These are phyloP conservation scores for Penicillium antarcticum DNA, from an alignment of 495 filamentous ascomycete genomes.

Conservation along the genomic window DNA sequence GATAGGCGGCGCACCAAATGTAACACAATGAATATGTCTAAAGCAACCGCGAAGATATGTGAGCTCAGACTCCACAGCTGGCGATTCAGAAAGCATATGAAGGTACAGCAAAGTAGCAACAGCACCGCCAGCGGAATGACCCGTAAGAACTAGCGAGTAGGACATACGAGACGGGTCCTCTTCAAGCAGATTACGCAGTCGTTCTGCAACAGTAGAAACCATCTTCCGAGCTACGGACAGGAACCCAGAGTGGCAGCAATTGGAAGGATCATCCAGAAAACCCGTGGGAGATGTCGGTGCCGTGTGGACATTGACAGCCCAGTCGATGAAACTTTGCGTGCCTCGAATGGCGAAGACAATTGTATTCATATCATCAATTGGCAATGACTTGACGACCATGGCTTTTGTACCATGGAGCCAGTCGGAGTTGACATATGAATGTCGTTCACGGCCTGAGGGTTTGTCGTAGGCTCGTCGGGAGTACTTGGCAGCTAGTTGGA, in stretches of 20 bases:
- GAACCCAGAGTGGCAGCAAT: slow-evolving; percentile 76
- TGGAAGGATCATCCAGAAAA: slow-evolving; percentile 73
- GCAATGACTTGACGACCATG: slow-evolving; percentile 76
- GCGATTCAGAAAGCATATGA: slow-evolving; percentile 63
- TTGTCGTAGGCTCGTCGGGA: slow-evolving; percentile 67
- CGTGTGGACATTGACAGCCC: slow-evolving; percentile 73
- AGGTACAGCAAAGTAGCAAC: slow-evolving; percentile 73
- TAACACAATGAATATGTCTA: slow-evolving; percentile 75
- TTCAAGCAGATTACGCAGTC: slow-evolving; percentile 62
- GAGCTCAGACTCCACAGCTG: slow-evolving; percentile 57
- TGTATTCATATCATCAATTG: slow-evolving; percentile 70
- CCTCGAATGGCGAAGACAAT: slow-evolving; percentile 80
- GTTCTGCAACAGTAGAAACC: slow-evolving; percentile 66
- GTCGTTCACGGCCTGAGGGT: slow-evolving; percentile 53
- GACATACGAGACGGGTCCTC: slow-evolving; percentile 63
- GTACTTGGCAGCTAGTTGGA: slow-evolving; percentile 72
- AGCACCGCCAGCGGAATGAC: slow-evolving; percentile 80
- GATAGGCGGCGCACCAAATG: slow-evolving; percentile 76
- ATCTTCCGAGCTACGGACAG: slow-evolving; percentile 71
- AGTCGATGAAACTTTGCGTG: slow-evolving; percentile 75
- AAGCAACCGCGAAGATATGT: slow-evolving; percentile 63
- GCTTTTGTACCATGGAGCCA: slow-evolving; percentile 73
- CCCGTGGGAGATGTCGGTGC: slow-evolving; percentile 58
- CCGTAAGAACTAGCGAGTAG: slow-evolving; percentile 75
- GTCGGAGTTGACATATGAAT: slow-evolving; percentile 64